Percentiles rank a stretch among this genome's conserved stretches.
These are phyloP conservation scores for Russula brevipes DNA, from an alignment of 768 basidiomycete genomes.

Conservation along the genomic window DNA sequence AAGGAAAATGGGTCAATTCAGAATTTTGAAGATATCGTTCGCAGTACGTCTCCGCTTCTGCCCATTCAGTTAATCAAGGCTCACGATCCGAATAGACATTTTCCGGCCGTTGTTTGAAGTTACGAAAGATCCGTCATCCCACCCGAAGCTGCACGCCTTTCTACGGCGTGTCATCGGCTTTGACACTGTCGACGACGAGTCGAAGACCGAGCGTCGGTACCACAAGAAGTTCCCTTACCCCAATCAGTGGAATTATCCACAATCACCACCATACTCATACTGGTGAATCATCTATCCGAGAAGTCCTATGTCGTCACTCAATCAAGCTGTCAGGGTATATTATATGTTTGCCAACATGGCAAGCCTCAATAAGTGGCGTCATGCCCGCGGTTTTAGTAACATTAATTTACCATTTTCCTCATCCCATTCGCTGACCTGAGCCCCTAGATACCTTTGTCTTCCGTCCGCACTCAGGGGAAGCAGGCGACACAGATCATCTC, in stretches of 20 bases:
- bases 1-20: slow-evolving; percentile 77
- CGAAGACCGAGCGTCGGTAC: slow-evolving; percentile 84
- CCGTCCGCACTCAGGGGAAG: slow-evolving; percentile 95
- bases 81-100: slow-evolving; percentile 52
- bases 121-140: slow-evolving; percentile 80
- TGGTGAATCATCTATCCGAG: slow-evolving; percentile 51
- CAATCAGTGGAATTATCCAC: slow-evolving; percentile 77
- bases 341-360: slow-evolving; percentile 98
- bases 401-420: slow-evolving; percentile 17
- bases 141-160: slow-evolving; percentile 94
- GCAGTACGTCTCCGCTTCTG: slow-evolving; percentile 51
- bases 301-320: slow-evolving; percentile 8
- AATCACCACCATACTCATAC: slow-evolving; percentile 93
- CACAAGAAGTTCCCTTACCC: slow-evolving; percentile 95
- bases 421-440: slow-evolving; percentile 8
- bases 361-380: slow-evolving; percentile 91
- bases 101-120: slow-evolving; percentile 95
- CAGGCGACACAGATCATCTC: slow-evolving; percentile 96
- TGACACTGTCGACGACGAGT: slow-evolving; percentile 98
- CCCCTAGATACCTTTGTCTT: slow-evolving; percentile 87
- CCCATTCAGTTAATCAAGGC: background rate
- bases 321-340: slow-evolving; percentile 63
- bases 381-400: slow-evolving; percentile 84
- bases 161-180: slow-evolving; percentile 94
- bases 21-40: slow-evolving; percentile 88